A percentile compares a stretch with the other conserved stretches of the same genome.
These are phyloP conservation scores for Aspergillus hancockii DNA, from an alignment of 495 filamentous ascomycete species.

Conservation along the genomic window DNA sequence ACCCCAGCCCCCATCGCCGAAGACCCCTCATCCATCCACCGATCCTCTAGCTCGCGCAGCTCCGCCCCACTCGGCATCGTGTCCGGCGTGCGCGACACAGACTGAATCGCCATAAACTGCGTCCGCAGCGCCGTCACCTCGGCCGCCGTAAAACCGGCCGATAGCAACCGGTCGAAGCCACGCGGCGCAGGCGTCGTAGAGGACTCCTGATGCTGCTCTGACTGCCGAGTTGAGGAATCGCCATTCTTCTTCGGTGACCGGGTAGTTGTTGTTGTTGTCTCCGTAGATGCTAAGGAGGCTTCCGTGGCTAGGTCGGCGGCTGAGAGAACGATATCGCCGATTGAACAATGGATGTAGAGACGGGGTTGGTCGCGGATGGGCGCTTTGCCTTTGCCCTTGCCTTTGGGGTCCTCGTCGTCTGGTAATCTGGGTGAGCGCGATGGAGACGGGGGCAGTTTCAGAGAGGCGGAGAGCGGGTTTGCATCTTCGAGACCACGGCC, in stretches of 20 bases:
- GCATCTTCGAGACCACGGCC: constrained; percentile 80
- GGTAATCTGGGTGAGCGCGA: constrained; percentile 25
- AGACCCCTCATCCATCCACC: constrained; percentile 83
- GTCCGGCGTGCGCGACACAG: constrained; percentile 76
- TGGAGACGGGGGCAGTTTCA: constrained; percentile 61
- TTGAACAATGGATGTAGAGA: constrained; percentile 88
- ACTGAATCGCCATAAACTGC: constrained; percentile 81
- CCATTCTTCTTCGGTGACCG: neutral
- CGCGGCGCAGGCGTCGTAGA: constrained; percentile 65
- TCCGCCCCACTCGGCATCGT: constrained; percentile 71
- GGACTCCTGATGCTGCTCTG: constrained; percentile 15
- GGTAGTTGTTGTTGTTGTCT: neutral
- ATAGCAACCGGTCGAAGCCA: constrained; percentile 86
- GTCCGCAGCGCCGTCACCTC: constrained; percentile 81
- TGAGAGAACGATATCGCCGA: constrained; percentile 66
- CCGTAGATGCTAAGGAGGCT: constrained; percentile 48
- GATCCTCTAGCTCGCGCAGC: constrained; percentile 73
- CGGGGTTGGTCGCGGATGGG: constrained; percentile 49
- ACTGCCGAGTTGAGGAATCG: neutral
- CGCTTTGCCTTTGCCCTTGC: constrained; percentile 58
- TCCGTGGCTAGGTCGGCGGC: constrained; percentile 69
- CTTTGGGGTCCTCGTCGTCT: constrained; percentile 23
- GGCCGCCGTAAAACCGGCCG: constrained; percentile 73
- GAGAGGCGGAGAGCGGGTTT: constrained; percentile 60
- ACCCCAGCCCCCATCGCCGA: constrained; percentile 40